Conservation (phyloP, 1,139 yeast genomes). For the Blastobotrys capitulatus region DNA sequence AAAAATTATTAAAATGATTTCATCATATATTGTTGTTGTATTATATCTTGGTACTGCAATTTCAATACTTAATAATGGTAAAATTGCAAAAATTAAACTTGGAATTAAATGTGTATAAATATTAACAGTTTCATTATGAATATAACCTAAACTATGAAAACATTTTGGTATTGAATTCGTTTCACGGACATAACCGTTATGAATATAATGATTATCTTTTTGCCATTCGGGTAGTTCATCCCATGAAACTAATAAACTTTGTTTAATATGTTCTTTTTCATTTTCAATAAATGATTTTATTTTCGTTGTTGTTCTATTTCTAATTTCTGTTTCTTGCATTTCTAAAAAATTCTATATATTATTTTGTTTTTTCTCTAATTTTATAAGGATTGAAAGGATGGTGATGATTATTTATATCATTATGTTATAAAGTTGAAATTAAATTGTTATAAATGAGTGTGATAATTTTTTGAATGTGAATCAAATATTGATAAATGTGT, state of each 20-base stretch:
- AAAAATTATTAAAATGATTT: constrained; percentile 40
- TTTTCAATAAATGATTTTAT: neutral
- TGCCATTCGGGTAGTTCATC: constrained; percentile 77
- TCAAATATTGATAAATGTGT: no score
- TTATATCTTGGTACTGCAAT: constrained; percentile 37
- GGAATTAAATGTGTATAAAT: constrained; percentile 80
- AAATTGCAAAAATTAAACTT: constrained; percentile 35
- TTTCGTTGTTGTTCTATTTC: neutral
- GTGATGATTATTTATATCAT: no score
- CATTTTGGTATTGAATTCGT: constrained; percentile 52
- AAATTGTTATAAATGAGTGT: no score
- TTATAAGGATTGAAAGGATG: no score
- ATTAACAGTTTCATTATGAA: constrained; percentile 84
- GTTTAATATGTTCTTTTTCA: neutral
- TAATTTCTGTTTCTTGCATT: neutral
- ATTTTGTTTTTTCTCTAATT: neutral
- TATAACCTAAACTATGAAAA: constrained; percentile 50
- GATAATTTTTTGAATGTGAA: no score
- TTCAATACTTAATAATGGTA: constrained; percentile 16
- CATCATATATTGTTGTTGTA: constrained; percentile 44
- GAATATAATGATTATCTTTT: constrained; percentile 73
- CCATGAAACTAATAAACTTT: constrained; percentile 25
- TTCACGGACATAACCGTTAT: constrained; percentile 68
- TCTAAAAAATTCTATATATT: neutral
- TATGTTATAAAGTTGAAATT: no score